Evolutionary conservation across 2,329 filamentous ascomycete species (phyloP).

Genomic region (Fusarium sp.): DNA sequence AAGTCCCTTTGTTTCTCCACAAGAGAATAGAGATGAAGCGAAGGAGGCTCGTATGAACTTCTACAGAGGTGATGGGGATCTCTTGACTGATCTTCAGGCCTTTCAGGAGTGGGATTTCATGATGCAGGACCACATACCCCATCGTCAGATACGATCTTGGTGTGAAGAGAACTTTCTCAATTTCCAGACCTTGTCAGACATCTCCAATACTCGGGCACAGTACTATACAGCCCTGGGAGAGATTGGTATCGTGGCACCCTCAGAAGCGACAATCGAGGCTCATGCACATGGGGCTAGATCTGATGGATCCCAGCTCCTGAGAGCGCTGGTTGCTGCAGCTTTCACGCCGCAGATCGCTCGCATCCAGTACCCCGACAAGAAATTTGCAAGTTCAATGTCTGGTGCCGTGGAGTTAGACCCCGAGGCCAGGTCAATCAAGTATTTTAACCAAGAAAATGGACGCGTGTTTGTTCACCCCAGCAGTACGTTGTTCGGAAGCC

Average conservation of each 20-base stretch:
- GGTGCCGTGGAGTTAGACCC: conserved; percentile 94
- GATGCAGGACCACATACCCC: conserved; percentile 63
- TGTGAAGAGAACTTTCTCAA: conserved; percentile 88
- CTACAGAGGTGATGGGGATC: conserved; percentile 80
- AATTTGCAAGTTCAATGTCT: conserved; percentile 85
- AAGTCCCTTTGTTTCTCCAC: conserved; percentile 85
- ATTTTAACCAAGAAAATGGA: conserved; percentile 84
- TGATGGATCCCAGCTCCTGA: conserved; percentile 61
- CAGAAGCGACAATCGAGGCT: conserved; percentile 43
- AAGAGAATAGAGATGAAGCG: conserved; percentile 82
- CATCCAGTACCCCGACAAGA: conserved; percentile 94
- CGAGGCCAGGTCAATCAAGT: conserved; percentile 90
- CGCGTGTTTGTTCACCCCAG: conserved; percentile 93
- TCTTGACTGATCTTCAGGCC: conserved; percentile 85
- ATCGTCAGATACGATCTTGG: conserved; percentile 74
- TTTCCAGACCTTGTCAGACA: conserved; percentile 84
- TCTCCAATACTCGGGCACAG: conserved; percentile 84
- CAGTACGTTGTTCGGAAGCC: conserved; percentile 84
- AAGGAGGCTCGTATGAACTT: conserved; percentile 80
- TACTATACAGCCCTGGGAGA: conserved; percentile 87
- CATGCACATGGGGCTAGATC: conserved; percentile 29
- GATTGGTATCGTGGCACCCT: conserved; percentile 74
- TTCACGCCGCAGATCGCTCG: conserved; percentile 88
- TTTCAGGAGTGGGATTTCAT: conserved; percentile 84
- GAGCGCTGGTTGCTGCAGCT: conserved; percentile 75